A percentile compares a stretch with the other conserved stretches of the same genome.
Conservation (phyloP, 2,329 filamentous ascomycete species). For the Phialemoniopsis sp. region DNA sequence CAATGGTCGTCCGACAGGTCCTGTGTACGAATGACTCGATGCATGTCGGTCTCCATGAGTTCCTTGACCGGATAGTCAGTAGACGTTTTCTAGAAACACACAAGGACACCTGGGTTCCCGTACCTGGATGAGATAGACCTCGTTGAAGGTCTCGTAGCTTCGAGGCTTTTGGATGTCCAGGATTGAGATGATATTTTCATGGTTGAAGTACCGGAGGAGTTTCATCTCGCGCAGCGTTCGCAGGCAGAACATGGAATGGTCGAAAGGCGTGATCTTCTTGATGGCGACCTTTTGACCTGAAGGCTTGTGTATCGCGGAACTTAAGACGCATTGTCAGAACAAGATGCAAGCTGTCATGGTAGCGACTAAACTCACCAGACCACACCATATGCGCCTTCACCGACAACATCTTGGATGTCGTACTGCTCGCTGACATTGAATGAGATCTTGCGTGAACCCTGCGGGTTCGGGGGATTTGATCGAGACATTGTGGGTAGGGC, state of each 20-base stretch:
- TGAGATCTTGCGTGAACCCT: slow-evolving; percentile 85
- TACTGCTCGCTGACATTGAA: slow-evolving; percentile 99
- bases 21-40: slow-evolving; percentile 96
- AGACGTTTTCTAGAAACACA: no score
- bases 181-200: slow-evolving; percentile 99
- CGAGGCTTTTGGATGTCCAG: slow-evolving; percentile 98
- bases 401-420: slow-evolving; percentile 98
- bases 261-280: slow-evolving; percentile 99
- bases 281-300: slow-evolving; percentile 98
- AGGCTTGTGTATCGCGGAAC: slow-evolving; percentile 96
- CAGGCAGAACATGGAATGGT: slow-evolving; percentile 98
- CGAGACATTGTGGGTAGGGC: slow-evolving; percentile 47
- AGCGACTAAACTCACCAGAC: slow-evolving; percentile 69
- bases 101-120: slow-evolving; percentile 12
- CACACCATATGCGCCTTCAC: slow-evolving; percentile 96
- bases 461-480: slow-evolving; percentile 49
- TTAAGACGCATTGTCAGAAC: slow-evolving; percentile 27
- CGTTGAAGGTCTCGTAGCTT: slow-evolving; percentile 92
- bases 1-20: slow-evolving; percentile 98
- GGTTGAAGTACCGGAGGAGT: slow-evolving; percentile 96
- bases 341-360: neutral
- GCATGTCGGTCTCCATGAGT: slow-evolving; percentile 99
- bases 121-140: slow-evolving; percentile 98
- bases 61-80: slow-evolving; percentile 49
- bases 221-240: slow-evolving; percentile 99